Percentiles rank a stretch among this genome's conserved stretches.
Evolutionary conservation across 345 rosid genomes (phyloP).

Genomic region (Eucalyptus urophylla): DNA sequence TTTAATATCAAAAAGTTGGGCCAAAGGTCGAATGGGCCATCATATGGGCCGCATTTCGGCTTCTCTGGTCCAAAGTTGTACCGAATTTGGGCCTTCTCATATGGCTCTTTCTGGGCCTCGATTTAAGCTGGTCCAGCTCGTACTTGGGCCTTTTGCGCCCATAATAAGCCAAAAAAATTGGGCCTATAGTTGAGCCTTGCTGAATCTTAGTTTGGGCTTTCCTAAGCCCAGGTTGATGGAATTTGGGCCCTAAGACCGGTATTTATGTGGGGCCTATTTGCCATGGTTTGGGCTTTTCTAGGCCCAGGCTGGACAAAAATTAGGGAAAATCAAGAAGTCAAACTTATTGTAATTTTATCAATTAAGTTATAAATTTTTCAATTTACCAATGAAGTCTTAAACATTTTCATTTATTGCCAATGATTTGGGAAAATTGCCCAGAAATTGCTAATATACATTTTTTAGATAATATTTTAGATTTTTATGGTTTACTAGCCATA

Average conservation of each 20-base stretch:
- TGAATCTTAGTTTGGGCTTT: neutral
- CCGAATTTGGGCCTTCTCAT: neutral
- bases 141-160: neutral
- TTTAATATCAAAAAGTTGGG: neutral
- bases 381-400: no score
- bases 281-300: neutral
- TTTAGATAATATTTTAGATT: no score
- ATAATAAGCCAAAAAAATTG: neutral
- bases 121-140: neutral
- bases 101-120: neutral
- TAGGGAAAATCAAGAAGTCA: no score
- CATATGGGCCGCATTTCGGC: neutral
- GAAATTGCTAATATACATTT: no score
- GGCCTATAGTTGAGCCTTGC: neutral
- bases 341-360: no score
- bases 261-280: neutral
- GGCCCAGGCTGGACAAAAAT: neutral
- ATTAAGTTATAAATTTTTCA: no score
- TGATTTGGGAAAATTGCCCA: no score
- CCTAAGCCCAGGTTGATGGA: neutral
- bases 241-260: neutral
- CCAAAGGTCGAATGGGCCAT: neutral
- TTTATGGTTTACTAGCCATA: no score
- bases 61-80: neutral
- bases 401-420: no score